Conservation (phyloP, 2,329 filamentous ascomycete species). For the Ceratocystis diversiconidia region DNA sequence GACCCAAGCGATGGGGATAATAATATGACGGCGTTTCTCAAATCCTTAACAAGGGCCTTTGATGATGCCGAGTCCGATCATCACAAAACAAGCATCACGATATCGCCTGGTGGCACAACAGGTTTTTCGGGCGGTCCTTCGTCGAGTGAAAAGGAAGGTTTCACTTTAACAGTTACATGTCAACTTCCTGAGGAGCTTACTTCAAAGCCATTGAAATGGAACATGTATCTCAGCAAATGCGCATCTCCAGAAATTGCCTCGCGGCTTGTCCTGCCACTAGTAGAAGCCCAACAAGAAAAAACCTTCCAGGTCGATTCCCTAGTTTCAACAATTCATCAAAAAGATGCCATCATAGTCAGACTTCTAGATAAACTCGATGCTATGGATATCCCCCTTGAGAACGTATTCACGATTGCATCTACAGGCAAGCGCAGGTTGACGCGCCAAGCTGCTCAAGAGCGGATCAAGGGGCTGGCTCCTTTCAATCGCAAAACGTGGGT, state of each 20-base stretch:
- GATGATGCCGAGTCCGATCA: slow-evolving; percentile 33
- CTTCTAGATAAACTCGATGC: slow-evolving; percentile 41
- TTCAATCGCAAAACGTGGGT: slow-evolving; percentile 25
- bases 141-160: slow-evolving; percentile 26
- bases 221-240: slow-evolving; percentile 39
- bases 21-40: slow-evolving; percentile 53
- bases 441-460: slow-evolving; percentile 32
- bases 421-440: slow-evolving; percentile 33
- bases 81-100: slow-evolving; percentile 31
- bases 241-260: slow-evolving; percentile 31
- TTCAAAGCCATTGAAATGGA: slow-evolving; percentile 46
- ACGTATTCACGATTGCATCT: slow-evolving; percentile 38
- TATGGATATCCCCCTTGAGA: slow-evolving; percentile 37
- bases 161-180: slow-evolving; percentile 42
- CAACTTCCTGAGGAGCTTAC: slow-evolving; percentile 44
- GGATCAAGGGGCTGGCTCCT: slow-evolving; percentile 37
- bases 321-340: slow-evolving; percentile 31
- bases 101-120: slow-evolving; percentile 25
- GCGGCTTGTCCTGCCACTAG: slow-evolving; percentile 38
- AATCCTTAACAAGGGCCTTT: slow-evolving; percentile 42
- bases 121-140: slow-evolving; percentile 20
- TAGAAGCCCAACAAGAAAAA: slow-evolving; percentile 33
- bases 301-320: slow-evolving; percentile 32
- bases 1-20: slow-evolving; percentile 55
- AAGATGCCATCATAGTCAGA: slow-evolving; percentile 37